Percentiles rank a stretch among this genome's conserved stretches.
Evolutionary conservation across 768 basidiomycete genomes (phyloP).

Genomic region (Galerina sulciceps): DNA sequence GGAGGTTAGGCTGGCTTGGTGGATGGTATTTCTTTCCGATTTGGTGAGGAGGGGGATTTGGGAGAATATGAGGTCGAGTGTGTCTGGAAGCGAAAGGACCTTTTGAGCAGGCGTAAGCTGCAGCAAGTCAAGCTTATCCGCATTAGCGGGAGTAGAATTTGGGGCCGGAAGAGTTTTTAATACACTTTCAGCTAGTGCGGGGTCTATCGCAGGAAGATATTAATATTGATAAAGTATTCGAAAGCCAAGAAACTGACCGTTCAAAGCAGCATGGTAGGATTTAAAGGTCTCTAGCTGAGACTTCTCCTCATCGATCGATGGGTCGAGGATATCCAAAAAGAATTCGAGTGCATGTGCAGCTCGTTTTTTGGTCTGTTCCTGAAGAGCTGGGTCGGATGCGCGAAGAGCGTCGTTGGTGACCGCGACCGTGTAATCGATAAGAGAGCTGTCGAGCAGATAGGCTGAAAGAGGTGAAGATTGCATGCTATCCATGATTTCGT

Average conservation of each 20-base stretch:
- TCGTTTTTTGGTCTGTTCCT: slow-evolving; percentile 2
- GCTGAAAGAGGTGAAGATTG: not conserved
- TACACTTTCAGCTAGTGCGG: slow-evolving; percentile 1
- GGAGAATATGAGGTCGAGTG: slow-evolving; percentile 8
- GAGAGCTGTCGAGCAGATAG: slow-evolving; percentile 1
- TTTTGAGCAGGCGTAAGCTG: slow-evolving; percentile 4
- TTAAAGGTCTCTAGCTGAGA: not conserved
- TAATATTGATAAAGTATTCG: not conserved
- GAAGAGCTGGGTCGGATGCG: not conserved
- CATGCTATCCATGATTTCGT: no score
- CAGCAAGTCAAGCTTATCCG: no score
- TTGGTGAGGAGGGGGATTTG: slow-evolving; percentile 1
- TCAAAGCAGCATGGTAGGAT: slow-evolving; percentile 1
- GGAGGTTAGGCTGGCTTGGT: not conserved
- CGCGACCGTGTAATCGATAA: slow-evolving; percentile 5
- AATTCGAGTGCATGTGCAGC: slow-evolving; percentile 6
- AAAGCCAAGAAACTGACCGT: slow-evolving; percentile 14
- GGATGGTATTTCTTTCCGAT: not conserved
- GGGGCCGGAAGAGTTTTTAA: not conserved
- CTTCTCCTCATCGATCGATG: slow-evolving; percentile 4
- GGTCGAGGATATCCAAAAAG: slow-evolving; percentile 6
- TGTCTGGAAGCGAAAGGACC: slow-evolving; percentile 10
- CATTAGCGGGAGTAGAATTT: not conserved
- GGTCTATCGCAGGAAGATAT: slow-evolving; percentile 6
- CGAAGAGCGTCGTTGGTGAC: not conserved